Conservation (phyloP, 2,329 filamentous ascomycete genomes). For the Biscogniauxia marginata region DNA sequence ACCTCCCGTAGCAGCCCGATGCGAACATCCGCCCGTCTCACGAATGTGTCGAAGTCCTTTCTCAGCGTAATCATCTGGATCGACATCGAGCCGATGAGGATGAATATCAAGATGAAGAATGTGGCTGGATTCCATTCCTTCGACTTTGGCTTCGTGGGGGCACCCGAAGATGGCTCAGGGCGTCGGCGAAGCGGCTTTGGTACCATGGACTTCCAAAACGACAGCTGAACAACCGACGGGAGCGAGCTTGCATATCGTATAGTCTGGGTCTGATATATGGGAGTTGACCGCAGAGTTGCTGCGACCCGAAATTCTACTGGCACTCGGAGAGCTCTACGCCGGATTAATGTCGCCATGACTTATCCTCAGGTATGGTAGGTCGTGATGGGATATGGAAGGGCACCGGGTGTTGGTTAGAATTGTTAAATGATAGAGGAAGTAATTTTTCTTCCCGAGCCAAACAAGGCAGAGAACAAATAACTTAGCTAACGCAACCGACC, state of each 20-base stretch:
- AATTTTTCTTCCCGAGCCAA: neutral
- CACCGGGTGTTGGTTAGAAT: neutral
- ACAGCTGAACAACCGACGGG: slow-evolving; percentile 53
- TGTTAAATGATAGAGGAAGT: neutral
- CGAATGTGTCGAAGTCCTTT: slow-evolving; percentile 71
- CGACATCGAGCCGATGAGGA: slow-evolving; percentile 90
- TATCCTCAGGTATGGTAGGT: neutral
- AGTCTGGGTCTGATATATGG: slow-evolving; percentile 10
- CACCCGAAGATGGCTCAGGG: slow-evolving; percentile 34
- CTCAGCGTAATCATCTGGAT: slow-evolving; percentile 86
- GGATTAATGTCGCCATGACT: slow-evolving; percentile 19
- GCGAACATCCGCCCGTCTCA: slow-evolving; percentile 74
- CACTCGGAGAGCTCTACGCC: slow-evolving; percentile 13
- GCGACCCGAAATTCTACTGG: slow-evolving; percentile 10
- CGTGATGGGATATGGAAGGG: neutral
- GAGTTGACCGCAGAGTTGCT: neutral
- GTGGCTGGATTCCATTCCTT: slow-evolving; percentile 78
- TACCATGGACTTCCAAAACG: slow-evolving; percentile 69
- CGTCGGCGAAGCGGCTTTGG: slow-evolving; percentile 63
- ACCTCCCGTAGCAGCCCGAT: slow-evolving; percentile 76
- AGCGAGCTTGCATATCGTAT: slow-evolving; percentile 36
- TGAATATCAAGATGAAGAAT: slow-evolving; percentile 78
- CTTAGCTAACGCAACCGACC: too few relatives aligned
- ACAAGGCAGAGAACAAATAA: neutral
- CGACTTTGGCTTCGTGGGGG: slow-evolving; percentile 47